These are phyloP conservation scores for Cladosporium sp. DNA, from an alignment of 2,329 filamentous ascomycete genomes.

Conservation along the genomic window DNA sequence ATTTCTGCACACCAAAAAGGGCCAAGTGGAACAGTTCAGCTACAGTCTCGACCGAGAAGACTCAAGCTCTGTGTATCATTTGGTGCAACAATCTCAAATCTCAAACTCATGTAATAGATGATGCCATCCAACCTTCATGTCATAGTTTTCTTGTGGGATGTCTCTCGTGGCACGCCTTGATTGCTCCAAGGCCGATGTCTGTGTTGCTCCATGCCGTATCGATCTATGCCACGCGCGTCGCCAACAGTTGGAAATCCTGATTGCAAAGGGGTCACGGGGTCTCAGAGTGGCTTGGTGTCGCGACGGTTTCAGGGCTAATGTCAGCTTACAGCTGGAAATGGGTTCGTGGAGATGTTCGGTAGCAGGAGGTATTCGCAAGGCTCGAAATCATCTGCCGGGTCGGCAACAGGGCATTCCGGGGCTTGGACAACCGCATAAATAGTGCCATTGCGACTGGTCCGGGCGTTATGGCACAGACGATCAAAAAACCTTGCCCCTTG, in stretches of 20 bases:
- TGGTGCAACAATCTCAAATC: not conserved
- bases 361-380: not conserved
- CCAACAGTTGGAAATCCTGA: no score
- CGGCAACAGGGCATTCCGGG: not conserved
- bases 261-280: not conserved
- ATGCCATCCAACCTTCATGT: not conserved
- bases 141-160: not conserved
- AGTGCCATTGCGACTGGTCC: no score
- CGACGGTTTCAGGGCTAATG: not conserved
- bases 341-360: not conserved
- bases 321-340: not conserved
- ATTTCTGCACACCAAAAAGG: not conserved
- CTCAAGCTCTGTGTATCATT: not conserved
- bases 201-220: not conserved
- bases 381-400: not conserved
- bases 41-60: no score
- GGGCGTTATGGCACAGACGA: no score
- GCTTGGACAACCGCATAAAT: no score
- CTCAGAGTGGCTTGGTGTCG: not conserved
- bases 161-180: not conserved
- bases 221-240: not conserved
- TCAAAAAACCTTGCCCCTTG: no score
- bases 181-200: not conserved
- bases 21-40: not conserved
- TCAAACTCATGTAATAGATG: not conserved